phyloP scores from a whole-genome alignment of 2,329 filamentous ascomycete species.

The Zopfia rhizophila region DNA sequence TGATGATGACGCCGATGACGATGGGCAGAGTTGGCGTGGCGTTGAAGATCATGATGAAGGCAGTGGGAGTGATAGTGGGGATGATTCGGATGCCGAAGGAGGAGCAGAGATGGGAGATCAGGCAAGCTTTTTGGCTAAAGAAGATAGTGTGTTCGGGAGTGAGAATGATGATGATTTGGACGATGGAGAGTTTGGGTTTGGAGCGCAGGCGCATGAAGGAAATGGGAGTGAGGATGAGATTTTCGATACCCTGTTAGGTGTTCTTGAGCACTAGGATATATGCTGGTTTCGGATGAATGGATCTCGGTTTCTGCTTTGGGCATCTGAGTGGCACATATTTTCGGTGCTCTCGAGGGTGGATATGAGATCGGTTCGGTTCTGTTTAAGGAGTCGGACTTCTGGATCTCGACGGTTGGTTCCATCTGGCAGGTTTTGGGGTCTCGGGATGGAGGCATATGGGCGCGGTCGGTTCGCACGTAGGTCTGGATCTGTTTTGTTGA shows the following conservation, averaged over 20 bases:
- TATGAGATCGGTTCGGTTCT: too few relatives aligned
- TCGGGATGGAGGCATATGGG: too few relatives aligned
- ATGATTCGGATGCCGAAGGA: conserved; percentile 19
- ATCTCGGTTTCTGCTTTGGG: too few relatives aligned
- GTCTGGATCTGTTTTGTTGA: too few relatives aligned
- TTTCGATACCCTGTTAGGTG: conserved; percentile 18
- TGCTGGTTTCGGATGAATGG: too few relatives aligned
- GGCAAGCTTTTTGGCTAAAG: conserved; percentile 42
- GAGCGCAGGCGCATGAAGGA: conserved; percentile 4
- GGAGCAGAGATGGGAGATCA: conserved; percentile 46
- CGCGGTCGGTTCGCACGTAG: too few relatives aligned
- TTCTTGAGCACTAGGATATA: conserved; percentile 10
- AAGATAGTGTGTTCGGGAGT: conserved; percentile 47
- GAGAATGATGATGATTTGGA: conserved; percentile 36
- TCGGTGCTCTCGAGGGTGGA: too few relatives aligned
- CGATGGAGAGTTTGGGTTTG: conserved; percentile 13
- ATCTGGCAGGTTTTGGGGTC: too few relatives aligned
- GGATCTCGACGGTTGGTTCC: too few relatives aligned
- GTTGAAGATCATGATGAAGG: conserved; percentile 37
- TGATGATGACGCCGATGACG: conserved; percentile 42
- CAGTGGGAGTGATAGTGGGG: conserved; percentile 18
- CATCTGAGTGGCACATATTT: too few relatives aligned
- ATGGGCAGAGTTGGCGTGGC: conserved; percentile 42
- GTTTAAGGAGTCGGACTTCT: too few relatives aligned
- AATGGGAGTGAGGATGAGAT: conserved; percentile 17